Evolutionary conservation across 345 rosid species (phyloP).

Genomic region (Lepidium africanum): DNA sequence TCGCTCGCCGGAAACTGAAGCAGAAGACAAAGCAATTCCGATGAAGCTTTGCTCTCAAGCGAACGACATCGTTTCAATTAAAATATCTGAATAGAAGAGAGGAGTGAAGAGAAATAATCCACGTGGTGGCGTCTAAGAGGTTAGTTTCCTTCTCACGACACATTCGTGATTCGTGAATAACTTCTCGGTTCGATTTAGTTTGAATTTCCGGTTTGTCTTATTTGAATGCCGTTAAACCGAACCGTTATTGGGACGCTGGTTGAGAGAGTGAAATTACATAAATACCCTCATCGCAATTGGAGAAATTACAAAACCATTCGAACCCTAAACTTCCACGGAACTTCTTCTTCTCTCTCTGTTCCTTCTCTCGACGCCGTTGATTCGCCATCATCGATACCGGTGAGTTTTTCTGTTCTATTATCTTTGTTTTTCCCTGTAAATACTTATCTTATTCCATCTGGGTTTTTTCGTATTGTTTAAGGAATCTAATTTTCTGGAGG

Average conservation of each 20-base stretch:
- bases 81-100: background rate
- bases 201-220: background rate
- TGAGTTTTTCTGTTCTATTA: background rate
- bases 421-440: background rate
- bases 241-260: background rate
- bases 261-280: slow-evolving; percentile 4
- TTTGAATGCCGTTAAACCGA: background rate
- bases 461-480: background rate
- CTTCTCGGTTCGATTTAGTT: background rate
- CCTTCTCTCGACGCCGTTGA: slow-evolving; percentile 10
- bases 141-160: background rate
- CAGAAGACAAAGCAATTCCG: background rate
- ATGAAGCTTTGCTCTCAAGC: background rate
- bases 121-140: slow-evolving; percentile 37
- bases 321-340: slow-evolving; percentile 16
- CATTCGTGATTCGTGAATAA: slow-evolving; percentile 7
- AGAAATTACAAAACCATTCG: slow-evolving; percentile 8
- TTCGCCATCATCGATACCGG: slow-evolving; percentile 11
- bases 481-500: background rate
- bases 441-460: background rate
- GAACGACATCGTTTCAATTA: background rate
- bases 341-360: background rate
- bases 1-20: slow-evolving; percentile 23
- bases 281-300: background rate
- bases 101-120: slow-evolving; percentile 31